A percentile compares a stretch with the other conserved stretches of the same genome.
phyloP scores from a whole-genome alignment of 345 rosid genomes.

The Balakata baccata region DNA sequence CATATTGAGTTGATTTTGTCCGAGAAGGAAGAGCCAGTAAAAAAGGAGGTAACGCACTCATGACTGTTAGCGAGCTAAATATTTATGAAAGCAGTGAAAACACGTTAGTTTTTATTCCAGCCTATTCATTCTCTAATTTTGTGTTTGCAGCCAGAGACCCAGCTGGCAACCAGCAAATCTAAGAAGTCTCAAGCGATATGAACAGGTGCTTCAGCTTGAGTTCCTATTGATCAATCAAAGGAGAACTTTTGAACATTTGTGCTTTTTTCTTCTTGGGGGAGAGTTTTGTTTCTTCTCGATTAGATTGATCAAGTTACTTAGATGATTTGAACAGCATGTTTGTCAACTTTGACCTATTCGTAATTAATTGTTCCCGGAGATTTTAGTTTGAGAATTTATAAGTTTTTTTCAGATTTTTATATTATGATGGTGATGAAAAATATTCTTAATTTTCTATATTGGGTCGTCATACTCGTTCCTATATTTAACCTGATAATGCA shows the following conservation, averaged over 20 bases:
- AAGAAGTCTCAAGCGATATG: constrained; percentile 53
- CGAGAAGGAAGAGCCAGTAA: constrained; percentile 90
- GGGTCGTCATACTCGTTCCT: no score
- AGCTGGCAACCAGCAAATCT: constrained; percentile 68
- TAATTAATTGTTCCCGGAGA: constrained; percentile 13
- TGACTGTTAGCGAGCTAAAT: background rate
- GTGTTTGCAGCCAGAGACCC: constrained; percentile 67
- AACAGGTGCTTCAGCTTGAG: constrained; percentile 37
- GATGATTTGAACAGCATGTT: constrained; percentile 17
- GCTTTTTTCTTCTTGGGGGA: constrained; percentile 4
- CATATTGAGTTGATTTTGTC: constrained; percentile 88
- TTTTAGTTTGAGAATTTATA: constrained; percentile 1
- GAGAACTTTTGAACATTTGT: background rate
- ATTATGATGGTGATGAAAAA: background rate
- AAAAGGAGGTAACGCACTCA: constrained; percentile 66
- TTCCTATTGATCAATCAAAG: background rate
- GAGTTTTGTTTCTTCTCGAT: constrained; percentile 18
- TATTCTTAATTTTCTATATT: background rate
- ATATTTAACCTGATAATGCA: no score
- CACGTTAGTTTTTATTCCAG: no score
- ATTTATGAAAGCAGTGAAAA: background rate
- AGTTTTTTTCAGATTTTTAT: background rate
- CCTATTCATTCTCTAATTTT: background rate
- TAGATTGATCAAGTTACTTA: constrained; percentile 27
- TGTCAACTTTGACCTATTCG: constrained; percentile 18